These are phyloP conservation scores for Populus deltoides DNA, from an alignment of 345 rosid species.

Conservation along the genomic window DNA sequence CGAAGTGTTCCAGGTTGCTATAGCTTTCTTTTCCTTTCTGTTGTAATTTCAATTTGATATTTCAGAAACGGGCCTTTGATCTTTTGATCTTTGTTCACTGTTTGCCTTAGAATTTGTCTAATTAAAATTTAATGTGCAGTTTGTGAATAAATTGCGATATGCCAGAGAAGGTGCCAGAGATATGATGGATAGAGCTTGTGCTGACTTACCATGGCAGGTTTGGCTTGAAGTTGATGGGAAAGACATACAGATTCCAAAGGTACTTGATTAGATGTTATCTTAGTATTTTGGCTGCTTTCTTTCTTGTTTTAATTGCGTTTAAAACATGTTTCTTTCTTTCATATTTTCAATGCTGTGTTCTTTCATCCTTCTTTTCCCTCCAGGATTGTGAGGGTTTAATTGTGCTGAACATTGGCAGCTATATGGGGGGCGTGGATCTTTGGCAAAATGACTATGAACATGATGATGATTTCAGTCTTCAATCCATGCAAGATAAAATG, in stretches of 20 bases:
- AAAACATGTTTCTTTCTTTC: neutral
- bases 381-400: slow-evolving; percentile 94
- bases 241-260: slow-evolving; percentile 90
- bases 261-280: slow-evolving; percentile 11
- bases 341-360: neutral
- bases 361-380: slow-evolving; percentile 5
- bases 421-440: slow-evolving; percentile 93
- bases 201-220: slow-evolving; percentile 82
- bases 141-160: slow-evolving; percentile 89
- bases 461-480: slow-evolving; percentile 73
- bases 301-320: neutral
- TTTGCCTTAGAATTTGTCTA: slow-evolving; percentile 1
- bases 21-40: neutral
- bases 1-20: neutral
- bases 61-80: neutral
- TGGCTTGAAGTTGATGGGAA: slow-evolving; percentile 84
- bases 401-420: slow-evolving; percentile 89
- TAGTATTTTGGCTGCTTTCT: neutral
- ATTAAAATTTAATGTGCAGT: slow-evolving; percentile 44
- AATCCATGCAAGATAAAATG: slow-evolving; percentile 85
- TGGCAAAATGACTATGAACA: slow-evolving; percentile 91
- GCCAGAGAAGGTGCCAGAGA: slow-evolving; percentile 91
- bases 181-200: slow-evolving; percentile 88
- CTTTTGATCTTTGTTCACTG: neutral
- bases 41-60: neutral